Evolutionary conservation across 805 yeast species (phyloP).

Genomic region (Barnettozyma sucrosica): DNA sequence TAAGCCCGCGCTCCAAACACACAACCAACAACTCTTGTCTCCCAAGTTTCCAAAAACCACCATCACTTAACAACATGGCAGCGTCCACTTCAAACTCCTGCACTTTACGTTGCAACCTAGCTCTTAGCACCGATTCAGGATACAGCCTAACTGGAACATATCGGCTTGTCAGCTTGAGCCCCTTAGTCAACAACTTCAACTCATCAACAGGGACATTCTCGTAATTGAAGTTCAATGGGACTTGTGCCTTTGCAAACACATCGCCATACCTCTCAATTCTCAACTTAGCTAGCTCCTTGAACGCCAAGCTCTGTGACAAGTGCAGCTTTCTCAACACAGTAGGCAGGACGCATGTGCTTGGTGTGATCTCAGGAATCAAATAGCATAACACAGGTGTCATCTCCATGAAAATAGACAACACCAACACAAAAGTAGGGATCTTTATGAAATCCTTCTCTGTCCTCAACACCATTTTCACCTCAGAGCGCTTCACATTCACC

Average conservation of each 20-base stretch:
- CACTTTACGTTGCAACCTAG: conserved; percentile 32
- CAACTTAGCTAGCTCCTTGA: conserved; percentile 10
- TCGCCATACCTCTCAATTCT: conserved; percentile 15
- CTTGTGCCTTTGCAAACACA: conserved; percentile 16
- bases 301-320: conserved; percentile 26
- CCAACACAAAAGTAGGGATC: conserved; percentile 45
- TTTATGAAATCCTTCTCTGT: conserved; percentile 41
- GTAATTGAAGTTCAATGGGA: conserved; percentile 39
- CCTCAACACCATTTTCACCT: conserved; percentile 40
- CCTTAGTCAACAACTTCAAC: conserved; percentile 31
- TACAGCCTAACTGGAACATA: conserved; percentile 36
- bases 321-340: conserved; percentile 28
- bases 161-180: conserved; percentile 34
- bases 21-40: conserved; percentile 47
- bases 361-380: conserved; percentile 48
- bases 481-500: conserved; percentile 38
- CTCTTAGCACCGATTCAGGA: conserved; percentile 34
- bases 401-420: conserved; percentile 47
- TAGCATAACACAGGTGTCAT: conserved; percentile 48
- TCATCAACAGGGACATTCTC: conserved; percentile 38
- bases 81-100: conserved; percentile 50
- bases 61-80: conserved; percentile 29
- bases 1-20: conserved; percentile 52
- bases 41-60: conserved; percentile 39
- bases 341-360: conserved; percentile 54